Evolutionary conservation across 2,329 filamentous ascomycete species (phyloP).

Genomic region (Calonectria ilicicola): DNA sequence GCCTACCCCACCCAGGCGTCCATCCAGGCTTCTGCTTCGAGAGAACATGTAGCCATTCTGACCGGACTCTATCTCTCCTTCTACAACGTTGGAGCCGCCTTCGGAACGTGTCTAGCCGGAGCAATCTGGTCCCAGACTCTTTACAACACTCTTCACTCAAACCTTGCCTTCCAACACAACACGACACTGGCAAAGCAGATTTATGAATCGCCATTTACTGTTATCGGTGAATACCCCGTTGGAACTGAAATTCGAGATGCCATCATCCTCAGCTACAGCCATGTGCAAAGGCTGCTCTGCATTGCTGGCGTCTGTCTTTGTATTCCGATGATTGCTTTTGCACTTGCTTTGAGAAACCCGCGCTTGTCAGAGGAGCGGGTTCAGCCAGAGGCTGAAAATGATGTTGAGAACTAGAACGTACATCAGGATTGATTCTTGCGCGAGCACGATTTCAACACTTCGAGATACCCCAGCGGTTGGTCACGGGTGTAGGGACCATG

Average conservation of each 20-base stretch:
- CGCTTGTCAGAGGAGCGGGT: conserved; percentile 53
- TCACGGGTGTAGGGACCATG: not conserved
- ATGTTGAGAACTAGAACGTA: not conserved
- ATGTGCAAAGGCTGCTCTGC: conserved; percentile 58
- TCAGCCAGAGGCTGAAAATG: conserved; percentile 34
- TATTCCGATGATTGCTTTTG: conserved; percentile 60
- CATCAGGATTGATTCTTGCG: not conserved
- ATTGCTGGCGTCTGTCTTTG: conserved; percentile 60
- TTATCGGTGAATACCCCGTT: conserved; percentile 50
- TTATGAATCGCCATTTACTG: conserved; percentile 52
- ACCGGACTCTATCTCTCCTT: conserved; percentile 54
- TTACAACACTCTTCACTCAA: conserved; percentile 45
- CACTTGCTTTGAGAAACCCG: conserved; percentile 57
- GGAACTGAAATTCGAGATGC: conserved; percentile 57
- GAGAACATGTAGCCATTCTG: conserved; percentile 53
- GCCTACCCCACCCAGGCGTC: conserved; percentile 55
- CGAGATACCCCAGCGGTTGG: not conserved
- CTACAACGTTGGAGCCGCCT: conserved; percentile 56
- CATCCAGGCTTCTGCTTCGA: conserved; percentile 52
- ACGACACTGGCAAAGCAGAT: conserved; percentile 49
- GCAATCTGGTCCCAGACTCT: conserved; percentile 58
- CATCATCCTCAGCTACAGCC: conserved; percentile 58
- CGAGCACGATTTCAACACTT: not conserved
- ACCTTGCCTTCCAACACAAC: conserved; percentile 50
- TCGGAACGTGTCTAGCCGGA: conserved; percentile 55